phyloP scores from a whole-genome alignment of 306 rosid genomes.

The Oemleria cerasiformis region DNA sequence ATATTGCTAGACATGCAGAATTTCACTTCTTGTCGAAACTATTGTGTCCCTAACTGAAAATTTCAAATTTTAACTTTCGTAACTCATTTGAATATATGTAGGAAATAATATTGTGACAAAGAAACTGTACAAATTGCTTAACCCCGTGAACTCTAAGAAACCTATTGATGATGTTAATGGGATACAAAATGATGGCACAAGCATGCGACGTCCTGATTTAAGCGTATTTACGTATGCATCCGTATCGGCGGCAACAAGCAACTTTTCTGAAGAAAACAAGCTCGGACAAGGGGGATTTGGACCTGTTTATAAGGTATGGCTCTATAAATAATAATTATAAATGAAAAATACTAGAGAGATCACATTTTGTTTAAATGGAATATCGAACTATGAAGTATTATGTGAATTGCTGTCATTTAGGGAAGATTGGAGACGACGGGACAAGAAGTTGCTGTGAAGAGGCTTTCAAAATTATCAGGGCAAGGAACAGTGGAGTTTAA shows the following conservation, averaged over 20 bases:
- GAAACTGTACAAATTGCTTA: not conserved
- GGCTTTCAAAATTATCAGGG: slow-evolving; percentile 24
- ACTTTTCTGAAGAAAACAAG: slow-evolving; percentile 5
- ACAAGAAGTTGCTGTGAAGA: slow-evolving; percentile 30
- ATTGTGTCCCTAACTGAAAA: not conserved
- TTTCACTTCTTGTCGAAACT: not conserved
- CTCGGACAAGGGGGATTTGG: slow-evolving; percentile 16
- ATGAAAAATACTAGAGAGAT: not conserved
- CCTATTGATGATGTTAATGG: not conserved
- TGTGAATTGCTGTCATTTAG: too few relatives aligned
- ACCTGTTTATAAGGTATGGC: slow-evolving; percentile 14
- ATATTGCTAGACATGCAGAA: not conserved
- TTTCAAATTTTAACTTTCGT: not conserved
- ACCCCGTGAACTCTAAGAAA: not conserved
- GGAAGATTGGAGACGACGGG: slow-evolving; percentile 25
- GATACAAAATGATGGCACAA: not conserved
- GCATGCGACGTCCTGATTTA: not conserved
- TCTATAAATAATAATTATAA: not conserved
- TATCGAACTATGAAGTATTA: not conserved
- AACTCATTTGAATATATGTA: not conserved
- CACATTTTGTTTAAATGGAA: not conserved
- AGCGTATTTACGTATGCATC: slow-evolving; percentile 14
- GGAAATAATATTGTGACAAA: not conserved
- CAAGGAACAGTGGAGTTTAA: slow-evolving; percentile 1
- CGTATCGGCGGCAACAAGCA: slow-evolving; percentile 6